Percentiles rank a stretch among this genome's conserved stretches.
phyloP scores from a whole-genome alignment of 208 protist species.

The Trypanosoma scelopori region DNA sequence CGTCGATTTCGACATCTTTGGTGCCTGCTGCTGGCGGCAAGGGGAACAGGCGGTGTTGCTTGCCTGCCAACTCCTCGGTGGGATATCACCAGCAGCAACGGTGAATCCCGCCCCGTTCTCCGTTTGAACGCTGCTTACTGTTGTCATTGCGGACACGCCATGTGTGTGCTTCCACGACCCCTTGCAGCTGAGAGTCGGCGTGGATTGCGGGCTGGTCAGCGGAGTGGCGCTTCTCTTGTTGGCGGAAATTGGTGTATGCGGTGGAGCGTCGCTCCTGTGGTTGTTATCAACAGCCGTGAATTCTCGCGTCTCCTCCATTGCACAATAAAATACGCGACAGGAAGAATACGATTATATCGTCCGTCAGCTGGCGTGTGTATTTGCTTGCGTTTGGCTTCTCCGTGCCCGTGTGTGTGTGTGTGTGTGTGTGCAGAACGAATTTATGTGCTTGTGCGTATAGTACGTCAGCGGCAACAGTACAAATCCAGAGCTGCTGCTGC shows the following conservation, averaged over 20 bases:
- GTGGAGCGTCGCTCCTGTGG: not conserved
- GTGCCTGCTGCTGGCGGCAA: not conserved
- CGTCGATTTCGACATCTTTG: constrained; percentile 2
- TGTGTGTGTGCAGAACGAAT: not conserved
- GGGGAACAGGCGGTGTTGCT: too few species aligned
- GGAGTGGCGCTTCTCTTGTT: not conserved
- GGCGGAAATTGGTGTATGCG: constrained; percentile 10
- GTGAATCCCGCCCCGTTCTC: constrained; percentile 3
- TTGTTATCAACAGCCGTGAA: not conserved
- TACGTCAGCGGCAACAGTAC: too few species aligned
- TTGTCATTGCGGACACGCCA: not conserved
- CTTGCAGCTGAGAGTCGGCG: not conserved
- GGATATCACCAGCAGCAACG: constrained; percentile 3
- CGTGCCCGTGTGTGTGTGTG: not conserved
- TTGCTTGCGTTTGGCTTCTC: too few species aligned
- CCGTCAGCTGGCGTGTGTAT: too few species aligned
- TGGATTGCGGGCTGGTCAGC: not conserved
- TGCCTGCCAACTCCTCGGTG: not conserved
- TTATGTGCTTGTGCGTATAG: not conserved
- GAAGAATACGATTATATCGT: not conserved
- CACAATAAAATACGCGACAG: not conserved
- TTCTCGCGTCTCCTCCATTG: constrained; percentile 1
- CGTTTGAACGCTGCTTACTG: not conserved
- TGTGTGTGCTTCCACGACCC: not conserved
- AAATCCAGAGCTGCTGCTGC: too few species aligned